phyloP scores from a whole-genome alignment of 2,329 filamentous ascomycete species.

The Dactylonectria macrodidyma region DNA sequence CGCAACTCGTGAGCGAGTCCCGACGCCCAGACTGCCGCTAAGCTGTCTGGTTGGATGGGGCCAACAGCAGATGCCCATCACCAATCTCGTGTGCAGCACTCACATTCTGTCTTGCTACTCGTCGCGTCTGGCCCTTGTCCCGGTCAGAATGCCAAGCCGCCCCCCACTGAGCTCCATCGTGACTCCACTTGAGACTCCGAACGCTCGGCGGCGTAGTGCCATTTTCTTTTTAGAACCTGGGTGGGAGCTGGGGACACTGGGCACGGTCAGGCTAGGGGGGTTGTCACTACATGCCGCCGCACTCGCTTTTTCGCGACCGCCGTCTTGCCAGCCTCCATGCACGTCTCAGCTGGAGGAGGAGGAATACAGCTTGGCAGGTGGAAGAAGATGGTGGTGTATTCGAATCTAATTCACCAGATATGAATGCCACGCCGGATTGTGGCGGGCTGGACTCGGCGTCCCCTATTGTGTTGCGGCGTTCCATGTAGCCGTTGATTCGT shows the following conservation, averaged over 20 bases:
- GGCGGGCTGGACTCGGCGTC: slow-evolving; percentile 35
- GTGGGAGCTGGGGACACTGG: slow-evolving; percentile 18
- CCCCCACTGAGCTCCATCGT: slow-evolving; percentile 42
- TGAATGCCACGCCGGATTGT: slow-evolving; percentile 26
- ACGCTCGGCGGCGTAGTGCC: slow-evolving; percentile 40
- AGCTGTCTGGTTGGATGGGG: slow-evolving; percentile 32
- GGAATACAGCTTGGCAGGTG: not conserved
- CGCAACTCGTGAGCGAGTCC: slow-evolving; percentile 37
- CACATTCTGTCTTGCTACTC: slow-evolving; percentile 44
- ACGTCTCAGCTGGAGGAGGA: slow-evolving; percentile 18
- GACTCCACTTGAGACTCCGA: slow-evolving; percentile 46
- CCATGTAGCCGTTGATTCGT: not conserved
- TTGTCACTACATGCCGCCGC: slow-evolving; percentile 22
- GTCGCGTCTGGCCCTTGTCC: slow-evolving; percentile 41
- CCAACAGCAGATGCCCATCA: slow-evolving; percentile 40
- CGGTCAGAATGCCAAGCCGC: slow-evolving; percentile 40
- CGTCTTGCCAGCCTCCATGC: slow-evolving; percentile 5
- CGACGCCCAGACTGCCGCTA: slow-evolving; percentile 26
- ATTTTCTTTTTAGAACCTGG: slow-evolving; percentile 34
- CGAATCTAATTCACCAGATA: slow-evolving; percentile 28
- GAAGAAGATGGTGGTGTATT: slow-evolving; percentile 12
- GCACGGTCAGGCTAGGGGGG: slow-evolving; percentile 25
- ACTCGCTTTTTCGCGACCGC: slow-evolving; percentile 21
- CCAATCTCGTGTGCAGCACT: slow-evolving; percentile 48
- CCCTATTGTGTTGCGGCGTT: slow-evolving; percentile 20